Base-by-base conservation (phyloP, 768 basidiomycete species). In the Botryobasidium botryosum region DNA sequence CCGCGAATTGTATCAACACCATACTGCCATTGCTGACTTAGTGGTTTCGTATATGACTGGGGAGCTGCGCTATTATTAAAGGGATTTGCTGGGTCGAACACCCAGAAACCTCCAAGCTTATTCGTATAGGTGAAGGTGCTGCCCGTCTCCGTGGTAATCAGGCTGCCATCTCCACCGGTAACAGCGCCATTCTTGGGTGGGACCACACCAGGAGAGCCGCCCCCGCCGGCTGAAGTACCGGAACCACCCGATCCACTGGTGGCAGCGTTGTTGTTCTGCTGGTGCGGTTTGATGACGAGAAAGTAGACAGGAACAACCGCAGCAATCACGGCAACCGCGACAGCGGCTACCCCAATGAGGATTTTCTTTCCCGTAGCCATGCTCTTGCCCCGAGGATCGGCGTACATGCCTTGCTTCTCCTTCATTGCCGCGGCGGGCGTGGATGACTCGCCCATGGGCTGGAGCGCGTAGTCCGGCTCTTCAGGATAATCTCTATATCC, bases 31-130 rank as follows among this genome's bases (percentile, higher is more conserved):
- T 64, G 70, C 53, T 75, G 66, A 62, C 79, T 81, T 40, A 92
- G 64, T 5, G 79, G 69, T 1, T 83, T 84, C 5, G 80, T 79
- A 77, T 81, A 90, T 2, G 70, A 74, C 53, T 88, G 84, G 6
- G 79, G 68, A 47, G 66, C 70, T 5, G 86, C 85, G 35, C 69
- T 65, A 57, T 79, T 75, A 61, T 76, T 77, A 65, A 76, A 83
- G 5, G 85, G 81, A 56, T 81, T 66, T 36, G 75, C 66, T 12
- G 77, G 75, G 59, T 84, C 73, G 61, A 64, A 69, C 47, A 52
- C 59, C 13, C 66, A 66, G 25, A 62, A 42, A 32, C 80, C 80
- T 27, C 75, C 84, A 56, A 84, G 81, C 17, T 69, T 62, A 59
- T 90, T 91, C 47, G 64, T 66, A 58, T 92, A 91, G 2, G 67